These are phyloP conservation scores for Oryza longistaminata DNA, from an alignment of 176 grass and related monocot genomes.

Conservation along the genomic window DNA sequence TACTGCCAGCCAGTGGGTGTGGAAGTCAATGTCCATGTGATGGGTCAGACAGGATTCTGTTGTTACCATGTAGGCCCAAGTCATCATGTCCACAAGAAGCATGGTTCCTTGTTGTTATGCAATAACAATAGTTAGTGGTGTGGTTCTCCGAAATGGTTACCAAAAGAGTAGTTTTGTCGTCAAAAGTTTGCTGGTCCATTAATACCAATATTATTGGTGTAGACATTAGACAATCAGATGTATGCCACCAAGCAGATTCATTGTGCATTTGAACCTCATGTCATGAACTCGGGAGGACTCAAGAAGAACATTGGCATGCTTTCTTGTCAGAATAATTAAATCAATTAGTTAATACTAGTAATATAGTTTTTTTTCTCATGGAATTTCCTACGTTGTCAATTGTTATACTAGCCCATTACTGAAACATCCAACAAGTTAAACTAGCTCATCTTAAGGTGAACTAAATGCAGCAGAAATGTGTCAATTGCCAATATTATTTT, in stretches of 20 bases:
- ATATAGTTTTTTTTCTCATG: not conserved
- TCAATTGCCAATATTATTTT: not conserved
- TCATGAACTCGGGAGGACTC: not conserved
- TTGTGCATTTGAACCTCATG: not conserved
- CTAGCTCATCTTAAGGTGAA: not conserved
- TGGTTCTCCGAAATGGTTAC: not conserved
- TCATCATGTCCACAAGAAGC: not conserved
- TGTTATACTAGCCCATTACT: not conserved
- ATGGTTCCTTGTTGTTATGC: not conserved
- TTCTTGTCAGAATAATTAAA: constrained; percentile 13
- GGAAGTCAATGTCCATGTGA: not conserved
- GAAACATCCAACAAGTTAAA: constrained; percentile 21
- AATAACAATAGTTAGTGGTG: not conserved
- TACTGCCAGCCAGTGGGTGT: not conserved
- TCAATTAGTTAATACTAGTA: constrained; percentile 10
- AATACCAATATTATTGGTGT: not conserved
- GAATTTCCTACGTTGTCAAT: not conserved
- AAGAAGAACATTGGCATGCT: not conserved
- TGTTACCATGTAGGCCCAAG: not conserved
- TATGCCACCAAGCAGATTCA: not conserved
- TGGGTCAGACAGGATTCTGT: not conserved
- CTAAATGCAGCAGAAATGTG: not conserved
- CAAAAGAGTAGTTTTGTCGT: not conserved
- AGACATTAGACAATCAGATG: not conserved
- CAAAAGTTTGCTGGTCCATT: not conserved